Percentiles rank a stretch among this genome's conserved stretches.
These are phyloP conservation scores for Beauveria sp. DNA, from an alignment of 2,329 filamentous ascomycete species.

Conservation along the genomic window DNA sequence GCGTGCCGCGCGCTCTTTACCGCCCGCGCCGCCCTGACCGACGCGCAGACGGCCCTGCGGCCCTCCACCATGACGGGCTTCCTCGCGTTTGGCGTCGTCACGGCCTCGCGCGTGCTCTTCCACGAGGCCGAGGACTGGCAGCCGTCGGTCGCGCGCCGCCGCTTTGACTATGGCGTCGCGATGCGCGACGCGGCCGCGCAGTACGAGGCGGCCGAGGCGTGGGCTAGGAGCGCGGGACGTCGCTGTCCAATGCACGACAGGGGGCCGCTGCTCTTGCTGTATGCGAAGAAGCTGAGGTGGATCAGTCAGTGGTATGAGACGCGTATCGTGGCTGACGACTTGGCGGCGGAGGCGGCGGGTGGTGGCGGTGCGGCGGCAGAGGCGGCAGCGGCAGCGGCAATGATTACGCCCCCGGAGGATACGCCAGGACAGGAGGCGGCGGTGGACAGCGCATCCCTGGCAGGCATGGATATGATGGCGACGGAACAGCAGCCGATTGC, in stretches of 20 bases:
- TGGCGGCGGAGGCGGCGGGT: neutral
- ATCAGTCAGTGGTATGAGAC: conserved; percentile 5
- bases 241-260: neutral
- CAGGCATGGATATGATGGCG: neutral
- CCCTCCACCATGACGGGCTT: conserved; percentile 8
- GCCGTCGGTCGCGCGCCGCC: neutral
- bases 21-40: neutral
- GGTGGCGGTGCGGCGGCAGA: neutral
- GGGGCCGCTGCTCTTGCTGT: neutral
- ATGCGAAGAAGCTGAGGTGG: neutral
- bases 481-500: neutral
- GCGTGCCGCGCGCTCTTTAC: neutral
- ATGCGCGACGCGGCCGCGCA: neutral
- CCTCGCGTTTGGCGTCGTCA: neutral
- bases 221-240: neutral
- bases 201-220: neutral
- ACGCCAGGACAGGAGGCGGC: neutral
- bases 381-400: neutral
- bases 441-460: neutral
- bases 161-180: neutral
- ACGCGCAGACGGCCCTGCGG: neutral
- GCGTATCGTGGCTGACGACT: neutral
- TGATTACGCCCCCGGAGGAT: neutral
- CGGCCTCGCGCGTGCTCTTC: conserved; percentile 4
- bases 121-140: conserved; percentile 9